phyloP scores from a whole-genome alignment of 2,329 filamentous ascomycete genomes.

The Claviceps paspali region DNA sequence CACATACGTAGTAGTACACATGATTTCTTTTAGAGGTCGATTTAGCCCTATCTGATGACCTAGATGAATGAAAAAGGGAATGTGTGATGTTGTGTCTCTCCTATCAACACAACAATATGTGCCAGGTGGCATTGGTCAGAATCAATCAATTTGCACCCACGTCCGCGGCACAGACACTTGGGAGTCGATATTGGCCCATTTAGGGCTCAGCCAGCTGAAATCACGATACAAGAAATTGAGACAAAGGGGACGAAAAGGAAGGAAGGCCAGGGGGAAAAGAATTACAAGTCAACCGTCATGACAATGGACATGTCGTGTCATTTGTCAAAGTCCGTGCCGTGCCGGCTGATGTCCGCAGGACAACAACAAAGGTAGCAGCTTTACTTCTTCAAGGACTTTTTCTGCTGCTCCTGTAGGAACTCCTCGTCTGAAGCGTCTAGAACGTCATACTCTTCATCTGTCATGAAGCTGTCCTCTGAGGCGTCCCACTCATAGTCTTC shows the following conservation, averaged over 20 bases:
- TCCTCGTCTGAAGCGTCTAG: slow-evolving; percentile 91
- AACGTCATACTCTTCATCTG: slow-evolving; percentile 96
- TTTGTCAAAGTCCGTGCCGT: background rate
- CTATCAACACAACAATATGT: background rate
- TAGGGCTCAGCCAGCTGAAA: background rate
- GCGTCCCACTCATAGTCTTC: slow-evolving; percentile 47
- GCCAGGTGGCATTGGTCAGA: background rate
- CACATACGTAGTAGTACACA: background rate
- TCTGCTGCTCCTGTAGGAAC: slow-evolving; percentile 41
- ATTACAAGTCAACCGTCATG: slow-evolving; percentile 4
- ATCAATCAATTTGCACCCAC: background rate
- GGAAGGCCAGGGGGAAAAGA: background rate
- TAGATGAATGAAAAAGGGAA: slow-evolving; percentile 2
- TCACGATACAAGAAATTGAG: background rate
- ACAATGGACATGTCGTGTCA: slow-evolving; percentile 5
- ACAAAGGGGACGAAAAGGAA: background rate
- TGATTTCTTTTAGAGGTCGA: slow-evolving; percentile 1
- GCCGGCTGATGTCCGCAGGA: background rate
- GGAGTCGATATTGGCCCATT: background rate
- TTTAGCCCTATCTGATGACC: slow-evolving; percentile 7
- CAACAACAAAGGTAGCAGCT: background rate
- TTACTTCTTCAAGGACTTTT: slow-evolving; percentile 22
- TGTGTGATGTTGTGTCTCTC: background rate
- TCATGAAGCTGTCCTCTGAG: slow-evolving; percentile 69
- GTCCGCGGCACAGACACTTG: background rate